Conservation (phyloP, 225 moss, liverwort and hornwort genomes). For the Physcomitrellopsis africana region DNA sequence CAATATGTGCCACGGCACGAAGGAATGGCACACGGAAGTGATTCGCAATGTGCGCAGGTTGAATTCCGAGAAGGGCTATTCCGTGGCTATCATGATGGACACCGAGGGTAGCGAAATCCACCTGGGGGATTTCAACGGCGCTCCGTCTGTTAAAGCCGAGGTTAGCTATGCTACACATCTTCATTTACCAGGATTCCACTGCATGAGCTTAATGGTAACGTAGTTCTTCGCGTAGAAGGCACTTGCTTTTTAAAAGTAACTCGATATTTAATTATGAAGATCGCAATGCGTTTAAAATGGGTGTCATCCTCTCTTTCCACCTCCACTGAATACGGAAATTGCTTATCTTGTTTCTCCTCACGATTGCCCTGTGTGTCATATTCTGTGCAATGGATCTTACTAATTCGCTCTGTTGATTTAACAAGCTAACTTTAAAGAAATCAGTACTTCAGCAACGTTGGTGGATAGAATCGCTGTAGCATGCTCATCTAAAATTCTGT, state of each 20-base stretch:
- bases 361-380: background rate
- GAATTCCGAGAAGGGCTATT: constrained; percentile 89
- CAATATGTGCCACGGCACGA: constrained; percentile 97
- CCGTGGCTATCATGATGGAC: constrained; percentile 97
- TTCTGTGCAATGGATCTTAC: background rate
- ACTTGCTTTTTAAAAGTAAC: too few relatives aligned
- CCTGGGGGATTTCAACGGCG: constrained; percentile 85
- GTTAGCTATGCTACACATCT: constrained; percentile 32
- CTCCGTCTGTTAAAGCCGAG: constrained; percentile 77
- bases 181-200: background rate
- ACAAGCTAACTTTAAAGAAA: background rate
- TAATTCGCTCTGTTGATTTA: background rate
- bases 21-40: constrained; percentile 84
- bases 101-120: constrained; percentile 99
- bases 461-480: background rate
- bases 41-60: constrained; percentile 78
- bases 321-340: too few relatives aligned
- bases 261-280: too few relatives aligned
- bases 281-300: too few relatives aligned
- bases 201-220: background rate
- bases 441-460: background rate
- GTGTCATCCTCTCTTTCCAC: too few relatives aligned
- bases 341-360: background rate
- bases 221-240: background rate
- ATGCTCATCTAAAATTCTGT: background rate